Percentiles rank a stretch among this genome's conserved stretches.
Conservation (phyloP, 2,329 filamentous ascomycete genomes). For the Fonsecaea multimorphosa region DNA sequence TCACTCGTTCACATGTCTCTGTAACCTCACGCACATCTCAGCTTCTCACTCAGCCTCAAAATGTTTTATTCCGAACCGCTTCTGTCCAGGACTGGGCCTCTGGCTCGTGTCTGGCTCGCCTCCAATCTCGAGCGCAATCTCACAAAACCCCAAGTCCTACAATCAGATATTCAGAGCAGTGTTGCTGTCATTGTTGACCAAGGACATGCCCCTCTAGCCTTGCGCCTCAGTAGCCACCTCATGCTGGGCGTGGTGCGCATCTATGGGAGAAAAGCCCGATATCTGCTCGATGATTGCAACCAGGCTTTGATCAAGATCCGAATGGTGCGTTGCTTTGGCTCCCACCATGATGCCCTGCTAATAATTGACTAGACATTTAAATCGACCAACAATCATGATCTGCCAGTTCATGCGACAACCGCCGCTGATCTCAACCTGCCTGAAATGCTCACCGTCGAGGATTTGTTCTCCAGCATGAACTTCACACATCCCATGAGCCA, state of each 20-base stretch:
- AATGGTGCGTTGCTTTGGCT: constrained; percentile 68
- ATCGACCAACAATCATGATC: constrained; percentile 90
- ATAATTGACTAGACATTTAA: constrained; percentile 77
- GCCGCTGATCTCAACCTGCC: constrained; percentile 87
- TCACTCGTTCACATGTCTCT: constrained; percentile 11
- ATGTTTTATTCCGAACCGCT: constrained; percentile 99
- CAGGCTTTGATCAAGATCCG: constrained; percentile 98
- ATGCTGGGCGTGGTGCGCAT: constrained; percentile 95
- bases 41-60: constrained; percentile 30
- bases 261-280: constrained; percentile 95
- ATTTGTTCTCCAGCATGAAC: constrained; percentile 83
- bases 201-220: constrained; percentile 89
- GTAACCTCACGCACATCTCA: constrained; percentile 6
- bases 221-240: constrained; percentile 91
- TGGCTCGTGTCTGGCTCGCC: constrained; percentile 97
- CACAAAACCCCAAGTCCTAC: constrained; percentile 92
- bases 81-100: constrained; percentile 92
- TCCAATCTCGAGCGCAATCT: constrained; percentile 98
- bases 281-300: constrained; percentile 95
- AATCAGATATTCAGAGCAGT: constrained; percentile 92
- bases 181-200: constrained; percentile 94
- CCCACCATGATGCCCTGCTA: constrained; percentile 43
- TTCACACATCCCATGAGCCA: constrained; percentile 82
- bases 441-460: constrained; percentile 90
- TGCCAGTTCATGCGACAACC: constrained; percentile 81